Percentiles rank a stretch among this genome's conserved stretches.
These are phyloP conservation scores for Plasmodium fragile DNA, from an alignment of 169 alveolate genomes.

Conservation along the genomic window DNA sequence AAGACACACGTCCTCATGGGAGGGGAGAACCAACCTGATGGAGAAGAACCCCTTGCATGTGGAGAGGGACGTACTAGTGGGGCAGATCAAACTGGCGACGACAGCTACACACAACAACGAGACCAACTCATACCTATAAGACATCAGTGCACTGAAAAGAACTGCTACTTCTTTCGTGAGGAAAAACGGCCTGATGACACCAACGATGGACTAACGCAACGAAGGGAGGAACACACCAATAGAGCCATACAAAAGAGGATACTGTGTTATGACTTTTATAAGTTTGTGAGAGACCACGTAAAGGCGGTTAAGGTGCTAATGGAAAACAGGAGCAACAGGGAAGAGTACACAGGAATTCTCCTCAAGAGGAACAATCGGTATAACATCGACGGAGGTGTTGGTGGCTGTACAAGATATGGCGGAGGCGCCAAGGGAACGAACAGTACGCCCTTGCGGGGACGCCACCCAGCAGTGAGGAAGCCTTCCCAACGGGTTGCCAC, in stretches of 20 bases:
- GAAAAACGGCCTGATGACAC: neutral
- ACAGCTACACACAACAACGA: slow-evolving; percentile 3
- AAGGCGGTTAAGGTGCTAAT: slow-evolving; percentile 18
- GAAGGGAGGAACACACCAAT: neutral
- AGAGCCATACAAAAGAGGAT: slow-evolving; percentile 10
- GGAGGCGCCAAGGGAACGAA: neutral
- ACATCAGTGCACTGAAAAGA: slow-evolving; percentile 15
- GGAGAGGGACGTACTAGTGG: neutral
- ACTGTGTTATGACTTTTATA: slow-evolving; percentile 36
- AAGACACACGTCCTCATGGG: neutral
- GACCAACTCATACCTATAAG: neutral
- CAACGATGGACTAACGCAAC: neutral
- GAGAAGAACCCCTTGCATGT: neutral
- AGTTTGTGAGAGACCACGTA: neutral
- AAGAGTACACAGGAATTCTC: slow-evolving; percentile 51
- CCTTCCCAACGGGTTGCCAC: neutral
- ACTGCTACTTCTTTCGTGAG: slow-evolving; percentile 28
- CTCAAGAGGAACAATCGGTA: slow-evolving; percentile 44
- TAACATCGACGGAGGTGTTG: slow-evolving; percentile 15
- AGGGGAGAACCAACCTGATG: neutral
- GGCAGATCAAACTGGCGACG: no score
- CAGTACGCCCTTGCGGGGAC: neutral
- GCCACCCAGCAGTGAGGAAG: neutral
- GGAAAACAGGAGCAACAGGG: slow-evolving; percentile 45
- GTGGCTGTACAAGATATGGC: neutral